phyloP scores from a whole-genome alignment of 805 yeast genomes.

The Kodamaea neixiangensis region DNA sequence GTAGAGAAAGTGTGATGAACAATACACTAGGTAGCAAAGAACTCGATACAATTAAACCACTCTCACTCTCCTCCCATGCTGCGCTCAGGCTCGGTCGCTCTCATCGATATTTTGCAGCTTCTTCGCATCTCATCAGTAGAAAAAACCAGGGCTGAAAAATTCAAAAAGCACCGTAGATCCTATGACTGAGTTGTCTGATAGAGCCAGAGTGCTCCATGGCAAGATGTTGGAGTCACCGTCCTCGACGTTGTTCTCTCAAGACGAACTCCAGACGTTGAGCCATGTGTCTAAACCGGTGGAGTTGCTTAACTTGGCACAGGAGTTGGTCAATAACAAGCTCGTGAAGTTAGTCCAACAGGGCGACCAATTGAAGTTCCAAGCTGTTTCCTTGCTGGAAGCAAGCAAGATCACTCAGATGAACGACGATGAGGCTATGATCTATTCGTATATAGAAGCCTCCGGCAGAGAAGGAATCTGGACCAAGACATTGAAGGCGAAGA shows the following conservation, averaged over 20 bases:
- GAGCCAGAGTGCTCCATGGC: conserved; percentile 60
- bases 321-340: conserved; percentile 55
- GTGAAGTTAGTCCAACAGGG: conserved; percentile 70
- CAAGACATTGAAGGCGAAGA: conserved; percentile 81
- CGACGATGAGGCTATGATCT: conserved; percentile 87
- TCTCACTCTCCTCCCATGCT: too few species aligned
- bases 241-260: conserved; percentile 61
- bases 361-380: conserved; percentile 71
- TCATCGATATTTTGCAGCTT: neutral
- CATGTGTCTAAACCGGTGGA: conserved; percentile 45
- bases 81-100: too few species aligned
- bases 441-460: conserved; percentile 86
- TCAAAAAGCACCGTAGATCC: neutral
- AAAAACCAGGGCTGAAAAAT: neutral
- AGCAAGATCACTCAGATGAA: conserved; percentile 73
- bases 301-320: conserved; percentile 51
- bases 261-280: conserved; percentile 59
- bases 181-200: conserved; percentile 34
- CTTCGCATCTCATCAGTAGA: conserved; percentile 5
- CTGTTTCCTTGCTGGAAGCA: conserved; percentile 74
- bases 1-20: too few species aligned
- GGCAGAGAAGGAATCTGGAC: conserved; percentile 98
- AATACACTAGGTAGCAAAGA: too few species aligned
- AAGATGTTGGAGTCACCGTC: conserved; percentile 59
- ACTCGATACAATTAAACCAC: too few species aligned